These are phyloP conservation scores for Floccularia luteovirens DNA, from an alignment of 768 basidiomycete genomes.

Conservation along the genomic window DNA sequence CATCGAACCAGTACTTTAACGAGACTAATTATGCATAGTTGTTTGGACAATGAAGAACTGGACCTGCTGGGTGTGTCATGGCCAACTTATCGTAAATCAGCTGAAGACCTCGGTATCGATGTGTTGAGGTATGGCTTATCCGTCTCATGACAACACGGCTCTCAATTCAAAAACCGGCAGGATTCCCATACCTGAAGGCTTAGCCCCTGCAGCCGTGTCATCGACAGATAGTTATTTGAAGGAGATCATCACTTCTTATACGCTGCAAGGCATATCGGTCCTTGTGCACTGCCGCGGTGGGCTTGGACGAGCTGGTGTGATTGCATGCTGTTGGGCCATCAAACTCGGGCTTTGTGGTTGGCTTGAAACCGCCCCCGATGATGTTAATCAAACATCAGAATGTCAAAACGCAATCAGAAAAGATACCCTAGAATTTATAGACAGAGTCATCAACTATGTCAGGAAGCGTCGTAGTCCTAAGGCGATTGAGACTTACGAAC, in stretches of 20 bases:
- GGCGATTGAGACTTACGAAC: constrained; percentile 91
- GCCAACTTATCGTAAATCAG: constrained; percentile 62
- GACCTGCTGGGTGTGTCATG: constrained; percentile 83
- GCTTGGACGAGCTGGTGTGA: constrained; percentile 85
- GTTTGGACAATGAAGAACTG: constrained; percentile 81
- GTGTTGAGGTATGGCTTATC: constrained; percentile 54
- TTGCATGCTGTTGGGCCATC: constrained; percentile 90
- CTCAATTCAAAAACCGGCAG: constrained; percentile 25
- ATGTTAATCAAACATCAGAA: constrained; percentile 5
- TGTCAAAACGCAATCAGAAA: constrained; percentile 20
- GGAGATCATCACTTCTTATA: constrained; percentile 61
- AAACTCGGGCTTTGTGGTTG: constrained; percentile 86
- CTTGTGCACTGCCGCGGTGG: constrained; percentile 93
- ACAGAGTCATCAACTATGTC: constrained; percentile 66
- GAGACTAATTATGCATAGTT: constrained; percentile 32
- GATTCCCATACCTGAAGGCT: constrained; percentile 85
- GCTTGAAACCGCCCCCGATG: constrained; percentile 21
- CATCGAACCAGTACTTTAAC: neutral
- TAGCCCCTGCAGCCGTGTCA: constrained; percentile 55
- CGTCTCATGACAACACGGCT: constrained; percentile 1
- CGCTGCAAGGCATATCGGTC: constrained; percentile 61
- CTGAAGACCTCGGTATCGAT: constrained; percentile 62
- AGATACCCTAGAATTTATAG: constrained; percentile 60
- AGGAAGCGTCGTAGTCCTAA: constrained; percentile 76
- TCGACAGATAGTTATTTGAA: constrained; percentile 61